Percentiles rank a stretch among this genome's conserved stretches.
phyloP scores from a whole-genome alignment of 306 rosid species.

The Cicer chorassanicum region DNA sequence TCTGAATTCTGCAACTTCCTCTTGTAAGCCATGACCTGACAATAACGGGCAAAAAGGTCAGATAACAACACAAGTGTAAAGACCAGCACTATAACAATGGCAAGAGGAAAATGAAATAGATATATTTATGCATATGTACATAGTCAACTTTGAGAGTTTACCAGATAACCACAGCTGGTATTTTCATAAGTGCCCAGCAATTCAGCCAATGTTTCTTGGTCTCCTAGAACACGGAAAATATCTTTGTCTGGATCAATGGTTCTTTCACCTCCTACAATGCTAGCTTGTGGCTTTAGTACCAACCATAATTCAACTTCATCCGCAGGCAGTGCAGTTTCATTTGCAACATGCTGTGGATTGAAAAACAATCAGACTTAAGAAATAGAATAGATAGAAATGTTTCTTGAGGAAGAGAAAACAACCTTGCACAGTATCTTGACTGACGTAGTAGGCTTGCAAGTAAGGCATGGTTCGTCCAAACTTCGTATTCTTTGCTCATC shows the following conservation, averaged over 20 bases:
- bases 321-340: constrained; percentile 44
- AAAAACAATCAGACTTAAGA: constrained; percentile 38
- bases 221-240: constrained; percentile 48
- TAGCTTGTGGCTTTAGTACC: constrained; percentile 51
- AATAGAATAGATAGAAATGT: constrained; percentile 17
- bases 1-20: constrained; percentile 49
- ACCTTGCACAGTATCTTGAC: constrained; percentile 67
- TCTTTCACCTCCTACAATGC: constrained; percentile 36
- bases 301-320: constrained; percentile 63
- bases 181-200: constrained; percentile 39
- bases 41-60: background rate
- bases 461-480: constrained; percentile 62
- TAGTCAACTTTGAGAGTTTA: constrained; percentile 45
- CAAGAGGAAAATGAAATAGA: background rate
- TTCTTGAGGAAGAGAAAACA: constrained; percentile 32
- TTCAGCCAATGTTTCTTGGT: constrained; percentile 66
- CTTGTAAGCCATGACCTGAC: constrained; percentile 73
- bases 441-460: constrained; percentile 63
- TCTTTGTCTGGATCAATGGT: constrained; percentile 54
- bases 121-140: background rate
- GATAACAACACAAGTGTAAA: constrained; percentile 1
- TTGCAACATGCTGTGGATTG: constrained; percentile 63
- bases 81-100: background rate
- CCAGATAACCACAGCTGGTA: constrained; percentile 59
- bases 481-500: constrained; percentile 64